These are phyloP conservation scores for Leccinum brunneo-olivaceum DNA, from an alignment of 1,284 basidiomycete species.

Conservation along the genomic window DNA sequence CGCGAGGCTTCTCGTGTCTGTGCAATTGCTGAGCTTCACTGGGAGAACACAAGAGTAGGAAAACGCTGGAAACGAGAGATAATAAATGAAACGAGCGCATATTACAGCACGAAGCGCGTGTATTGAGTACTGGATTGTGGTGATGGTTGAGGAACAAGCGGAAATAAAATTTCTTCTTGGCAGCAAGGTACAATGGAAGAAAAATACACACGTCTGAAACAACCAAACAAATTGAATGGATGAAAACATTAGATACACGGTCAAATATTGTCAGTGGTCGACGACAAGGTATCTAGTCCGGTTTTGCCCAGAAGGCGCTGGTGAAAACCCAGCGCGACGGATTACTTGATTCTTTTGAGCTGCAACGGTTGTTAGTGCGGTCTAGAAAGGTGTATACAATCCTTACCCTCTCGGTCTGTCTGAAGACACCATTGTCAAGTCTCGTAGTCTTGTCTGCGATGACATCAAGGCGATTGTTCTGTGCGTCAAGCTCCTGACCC, in stretches of 20 bases:
- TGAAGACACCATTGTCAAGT: slow-evolving; percentile 57
- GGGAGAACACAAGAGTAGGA: slow-evolving; percentile 14
- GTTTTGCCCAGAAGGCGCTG: no score
- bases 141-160: neutral
- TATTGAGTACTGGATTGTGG: neutral
- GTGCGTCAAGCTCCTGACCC: slow-evolving; percentile 74
- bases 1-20: slow-evolving; percentile 8
- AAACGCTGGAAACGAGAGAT: slow-evolving; percentile 20
- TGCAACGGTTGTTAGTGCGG: slow-evolving; percentile 27
- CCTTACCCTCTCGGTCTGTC: slow-evolving; percentile 64
- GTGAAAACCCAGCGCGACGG: neutral
- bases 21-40: slow-evolving; percentile 9
- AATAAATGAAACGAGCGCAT: slow-evolving; percentile 26
- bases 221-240: no score
- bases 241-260: no score
- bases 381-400: slow-evolving; percentile 20
- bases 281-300: slow-evolving; percentile 19
- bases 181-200: no score
- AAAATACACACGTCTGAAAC: no score
- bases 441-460: slow-evolving; percentile 65
- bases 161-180: neutral
- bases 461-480: slow-evolving; percentile 66
- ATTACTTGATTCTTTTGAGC: slow-evolving; percentile 66
- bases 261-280: neutral
- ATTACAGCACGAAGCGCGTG: slow-evolving; percentile 13